phyloP scores from a whole-genome alignment of 1,139 yeast genomes.

The Geotrichum phurueaensis region DNA sequence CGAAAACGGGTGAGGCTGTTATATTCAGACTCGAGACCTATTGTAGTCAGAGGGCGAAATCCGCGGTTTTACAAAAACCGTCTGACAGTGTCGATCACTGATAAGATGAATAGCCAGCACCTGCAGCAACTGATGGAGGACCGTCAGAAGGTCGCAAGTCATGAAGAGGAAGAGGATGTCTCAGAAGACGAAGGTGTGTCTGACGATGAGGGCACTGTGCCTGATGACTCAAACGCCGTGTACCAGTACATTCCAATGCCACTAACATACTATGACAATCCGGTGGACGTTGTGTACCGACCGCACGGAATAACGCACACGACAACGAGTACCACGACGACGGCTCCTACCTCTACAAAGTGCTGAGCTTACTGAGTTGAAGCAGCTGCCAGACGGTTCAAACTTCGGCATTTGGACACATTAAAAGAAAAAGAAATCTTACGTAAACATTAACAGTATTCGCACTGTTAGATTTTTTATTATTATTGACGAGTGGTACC shows the following conservation, averaged over 20 bases:
- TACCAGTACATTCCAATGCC: constrained; percentile 56
- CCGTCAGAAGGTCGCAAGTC: not conserved
- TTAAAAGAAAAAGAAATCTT: not conserved
- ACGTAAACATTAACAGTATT: not conserved
- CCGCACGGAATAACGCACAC: constrained; percentile 53
- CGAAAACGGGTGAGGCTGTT: constrained; percentile 28
- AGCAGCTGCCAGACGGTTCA: not conserved
- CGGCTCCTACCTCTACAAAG: not conserved
- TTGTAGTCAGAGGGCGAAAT: constrained; percentile 60
- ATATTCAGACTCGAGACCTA: constrained; percentile 40
- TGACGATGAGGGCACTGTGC: not conserved
- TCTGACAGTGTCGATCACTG: constrained; percentile 11
- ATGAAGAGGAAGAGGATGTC: not conserved
- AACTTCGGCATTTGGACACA: not conserved
- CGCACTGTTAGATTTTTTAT: not conserved
- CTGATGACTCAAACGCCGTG: constrained; percentile 1
- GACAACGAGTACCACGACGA: not conserved
- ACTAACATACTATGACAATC: constrained; percentile 52
- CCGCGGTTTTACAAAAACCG: constrained; percentile 55
- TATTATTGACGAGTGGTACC: not conserved
- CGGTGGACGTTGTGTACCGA: constrained; percentile 54
- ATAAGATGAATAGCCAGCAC: constrained; percentile 1
- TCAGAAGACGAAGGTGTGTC: constrained; percentile 6
- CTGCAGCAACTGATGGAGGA: not conserved
- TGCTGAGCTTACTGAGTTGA: not conserved